phyloP scores from a whole-genome alignment of 768 basidiomycete species.

The Xerocomellus intermedius region DNA sequence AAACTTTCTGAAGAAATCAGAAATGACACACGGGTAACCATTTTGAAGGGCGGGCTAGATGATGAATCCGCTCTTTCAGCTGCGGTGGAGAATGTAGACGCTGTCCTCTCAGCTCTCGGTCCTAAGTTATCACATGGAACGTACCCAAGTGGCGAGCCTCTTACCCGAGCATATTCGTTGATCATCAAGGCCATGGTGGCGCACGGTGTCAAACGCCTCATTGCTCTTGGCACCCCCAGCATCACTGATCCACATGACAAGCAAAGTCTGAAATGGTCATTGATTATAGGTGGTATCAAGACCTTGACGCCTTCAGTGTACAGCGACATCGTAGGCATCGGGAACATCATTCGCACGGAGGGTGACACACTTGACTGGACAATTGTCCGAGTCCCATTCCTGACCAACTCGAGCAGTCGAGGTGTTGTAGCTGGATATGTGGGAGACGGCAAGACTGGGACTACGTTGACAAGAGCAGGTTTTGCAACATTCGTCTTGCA shows the following conservation, averaged over 20 bases:
- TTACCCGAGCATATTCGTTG: slow-evolving; percentile 56
- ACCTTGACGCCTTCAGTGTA: slow-evolving; percentile 56
- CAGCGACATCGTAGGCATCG: slow-evolving; percentile 64
- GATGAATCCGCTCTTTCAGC: slow-evolving; percentile 48
- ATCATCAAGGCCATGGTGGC: slow-evolving; percentile 58
- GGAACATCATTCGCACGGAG: slow-evolving; percentile 49
- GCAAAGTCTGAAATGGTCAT: slow-evolving; percentile 39
- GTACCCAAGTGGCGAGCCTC: slow-evolving; percentile 49
- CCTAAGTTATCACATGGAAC: slow-evolving; percentile 42
- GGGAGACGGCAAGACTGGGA: slow-evolving; percentile 57
- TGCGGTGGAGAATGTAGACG: slow-evolving; percentile 57
- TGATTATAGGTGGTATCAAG: slow-evolving; percentile 38
- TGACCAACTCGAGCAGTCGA: slow-evolving; percentile 48
- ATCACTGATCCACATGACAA: slow-evolving; percentile 62
- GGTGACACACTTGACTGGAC: slow-evolving; percentile 63
- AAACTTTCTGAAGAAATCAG: slow-evolving; percentile 56
- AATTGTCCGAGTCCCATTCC: slow-evolving; percentile 62
- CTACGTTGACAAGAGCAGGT: slow-evolving; percentile 51
- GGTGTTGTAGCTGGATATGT: slow-evolving; percentile 60
- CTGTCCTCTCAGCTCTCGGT: slow-evolving; percentile 67
- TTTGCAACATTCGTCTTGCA: slow-evolving; percentile 60
- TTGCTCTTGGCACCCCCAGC: slow-evolving; percentile 66
- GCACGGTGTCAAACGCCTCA: slow-evolving; percentile 53
- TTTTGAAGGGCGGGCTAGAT: slow-evolving; percentile 56
- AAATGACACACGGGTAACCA: slow-evolving; percentile 42